phyloP scores from a whole-genome alignment of 2,329 filamentous ascomycete genomes.

The Basipetospora chlamydospora region DNA sequence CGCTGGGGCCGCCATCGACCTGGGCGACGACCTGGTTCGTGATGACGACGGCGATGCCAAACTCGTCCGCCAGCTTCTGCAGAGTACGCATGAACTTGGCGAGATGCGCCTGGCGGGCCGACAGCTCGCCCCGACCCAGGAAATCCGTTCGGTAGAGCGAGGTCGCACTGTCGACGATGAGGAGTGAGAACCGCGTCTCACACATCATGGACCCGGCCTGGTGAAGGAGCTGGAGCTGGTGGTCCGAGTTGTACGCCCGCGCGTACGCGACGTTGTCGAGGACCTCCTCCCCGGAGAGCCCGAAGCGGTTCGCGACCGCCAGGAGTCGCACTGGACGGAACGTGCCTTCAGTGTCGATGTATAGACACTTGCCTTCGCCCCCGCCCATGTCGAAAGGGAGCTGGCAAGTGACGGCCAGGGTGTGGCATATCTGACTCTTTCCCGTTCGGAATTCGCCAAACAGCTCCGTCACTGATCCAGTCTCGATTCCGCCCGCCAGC shows the following conservation, averaged over 20 bases:
- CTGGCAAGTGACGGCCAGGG: conserved; percentile 94
- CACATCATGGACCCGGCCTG: conserved; percentile 99
- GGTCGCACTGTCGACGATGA: conserved; percentile 92
- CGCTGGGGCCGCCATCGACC: conserved; percentile 86
- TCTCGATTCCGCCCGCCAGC: conserved; percentile 87
- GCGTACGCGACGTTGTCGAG: conserved; percentile 98
- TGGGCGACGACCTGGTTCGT: conserved; percentile 98
- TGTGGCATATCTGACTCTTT: conserved; percentile 98
- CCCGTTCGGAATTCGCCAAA: conserved; percentile 97
- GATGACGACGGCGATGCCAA: conserved; percentile 95
- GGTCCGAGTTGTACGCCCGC: conserved; percentile 94
- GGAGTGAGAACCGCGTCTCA: conserved; percentile 89
- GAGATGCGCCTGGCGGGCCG: conserved; percentile 77
- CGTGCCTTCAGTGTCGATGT: conserved; percentile 96
- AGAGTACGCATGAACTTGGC: conserved; percentile 80
- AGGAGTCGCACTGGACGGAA: conserved; percentile 85
- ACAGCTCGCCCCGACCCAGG: conserved; percentile 87
- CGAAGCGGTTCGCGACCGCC: conserved; percentile 85
- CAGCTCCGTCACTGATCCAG: conserved; percentile 92
- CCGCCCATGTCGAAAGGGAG: conserved; percentile 98
- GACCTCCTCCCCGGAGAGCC: conserved; percentile 90
- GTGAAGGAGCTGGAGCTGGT: conserved; percentile 87
- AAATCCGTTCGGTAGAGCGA: conserved; percentile 94
- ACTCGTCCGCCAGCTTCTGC: conserved; percentile 65
- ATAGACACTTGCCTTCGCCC: conserved; percentile 93